phyloP scores from a whole-genome alignment of 768 basidiomycete species.

The Rhizopogon sp. region DNA sequence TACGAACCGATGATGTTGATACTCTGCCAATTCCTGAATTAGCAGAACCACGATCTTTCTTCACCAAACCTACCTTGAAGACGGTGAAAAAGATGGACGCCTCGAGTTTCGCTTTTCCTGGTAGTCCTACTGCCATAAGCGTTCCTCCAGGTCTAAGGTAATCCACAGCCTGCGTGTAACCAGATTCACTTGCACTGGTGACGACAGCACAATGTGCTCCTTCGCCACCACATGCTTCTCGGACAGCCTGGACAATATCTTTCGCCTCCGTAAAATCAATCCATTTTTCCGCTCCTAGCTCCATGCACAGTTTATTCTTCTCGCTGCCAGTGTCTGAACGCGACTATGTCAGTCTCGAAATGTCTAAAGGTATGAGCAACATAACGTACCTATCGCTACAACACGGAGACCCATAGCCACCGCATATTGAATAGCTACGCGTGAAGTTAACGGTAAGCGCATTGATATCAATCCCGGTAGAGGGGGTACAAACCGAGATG shows the following conservation, averaged over 20 bases:
- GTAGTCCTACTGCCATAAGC: conserved; percentile 77
- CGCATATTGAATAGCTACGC: conserved; percentile 75
- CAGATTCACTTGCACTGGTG: conserved; percentile 42
- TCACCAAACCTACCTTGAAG: conserved; percentile 38
- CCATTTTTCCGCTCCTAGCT: conserved; percentile 70
- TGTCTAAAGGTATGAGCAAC: background rate
- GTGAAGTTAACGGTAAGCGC: background rate
- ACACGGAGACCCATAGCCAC: conserved; percentile 72
- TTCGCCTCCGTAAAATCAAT: conserved; percentile 72
- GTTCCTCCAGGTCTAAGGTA: conserved; percentile 72
- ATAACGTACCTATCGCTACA: conserved; percentile 55
- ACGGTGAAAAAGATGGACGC: conserved; percentile 73
- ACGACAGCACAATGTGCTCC: conserved; percentile 73
- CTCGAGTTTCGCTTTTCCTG: conserved; percentile 49
- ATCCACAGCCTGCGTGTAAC: conserved; percentile 56
- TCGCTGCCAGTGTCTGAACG: conserved; percentile 63
- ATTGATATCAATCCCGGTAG: no score
- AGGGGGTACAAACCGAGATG: conserved; percentile 51
- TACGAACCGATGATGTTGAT: conserved; percentile 31
- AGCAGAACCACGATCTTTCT: conserved; percentile 19
- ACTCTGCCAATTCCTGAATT: conserved; percentile 12
- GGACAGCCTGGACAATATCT: conserved; percentile 63
- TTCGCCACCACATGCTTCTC: conserved; percentile 53
- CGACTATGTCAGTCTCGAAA: background rate
- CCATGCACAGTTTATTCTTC: conserved; percentile 55